Conservation (phyloP, 805 yeast species). For the Grigorovia transvaalensis region DNA sequence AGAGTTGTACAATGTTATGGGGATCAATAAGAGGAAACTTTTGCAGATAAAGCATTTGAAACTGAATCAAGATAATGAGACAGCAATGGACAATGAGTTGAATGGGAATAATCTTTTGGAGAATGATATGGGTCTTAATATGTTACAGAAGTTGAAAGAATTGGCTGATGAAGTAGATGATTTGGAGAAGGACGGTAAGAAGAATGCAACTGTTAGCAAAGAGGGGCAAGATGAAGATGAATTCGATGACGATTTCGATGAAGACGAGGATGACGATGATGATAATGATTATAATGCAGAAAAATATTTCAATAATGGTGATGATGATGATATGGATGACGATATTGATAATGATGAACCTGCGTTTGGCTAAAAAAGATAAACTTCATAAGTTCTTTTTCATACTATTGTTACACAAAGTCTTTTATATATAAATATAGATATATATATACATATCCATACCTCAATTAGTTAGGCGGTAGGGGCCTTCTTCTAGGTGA, state of each 20-base stretch:
- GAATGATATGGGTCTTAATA: constrained; percentile 24
- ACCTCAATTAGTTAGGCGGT: constrained; percentile 12
- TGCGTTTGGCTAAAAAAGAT: constrained; percentile 30
- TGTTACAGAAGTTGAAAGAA: constrained; percentile 39
- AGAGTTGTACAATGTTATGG: constrained; percentile 67
- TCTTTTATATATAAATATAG: neutral
- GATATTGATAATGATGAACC: constrained; percentile 38
- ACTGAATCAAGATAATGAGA: neutral
- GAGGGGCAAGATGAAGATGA: constrained; percentile 45
- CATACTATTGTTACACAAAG: neutral
- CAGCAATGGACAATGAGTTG: neutral
- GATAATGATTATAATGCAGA: constrained; percentile 40
- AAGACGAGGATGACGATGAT: constrained; percentile 53
- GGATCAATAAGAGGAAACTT: constrained; percentile 45
- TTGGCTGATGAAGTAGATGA: constrained; percentile 42
- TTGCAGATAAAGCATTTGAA: constrained; percentile 31
- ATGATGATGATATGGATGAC: constrained; percentile 31
- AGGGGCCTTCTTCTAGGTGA: constrained; percentile 17
- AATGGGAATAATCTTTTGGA: constrained; percentile 12
- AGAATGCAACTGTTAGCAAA: constrained; percentile 26
- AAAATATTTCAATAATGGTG: constrained; percentile 35
- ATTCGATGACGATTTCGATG: constrained; percentile 46
- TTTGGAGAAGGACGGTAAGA: constrained; percentile 16
- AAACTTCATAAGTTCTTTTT: too few relatives aligned
- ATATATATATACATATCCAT: neutral